Evolutionary conservation across 1,284 basidiomycete species (phyloP).

Genomic region (Ustilago shanxiensis): DNA sequence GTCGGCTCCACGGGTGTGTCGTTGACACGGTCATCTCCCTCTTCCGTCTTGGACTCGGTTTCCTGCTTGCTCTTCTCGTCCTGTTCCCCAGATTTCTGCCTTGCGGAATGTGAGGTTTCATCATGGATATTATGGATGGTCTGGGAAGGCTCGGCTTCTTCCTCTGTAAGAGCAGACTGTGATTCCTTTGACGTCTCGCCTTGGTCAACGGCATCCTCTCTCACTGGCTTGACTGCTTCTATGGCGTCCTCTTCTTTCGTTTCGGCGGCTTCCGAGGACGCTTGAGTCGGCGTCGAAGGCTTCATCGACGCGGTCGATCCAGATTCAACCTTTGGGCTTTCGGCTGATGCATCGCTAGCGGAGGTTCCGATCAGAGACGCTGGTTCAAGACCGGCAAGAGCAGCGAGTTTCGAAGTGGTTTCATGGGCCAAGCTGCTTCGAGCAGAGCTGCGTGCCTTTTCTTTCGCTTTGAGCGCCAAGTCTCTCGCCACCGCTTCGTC

Average conservation of each 20-base stretch:
- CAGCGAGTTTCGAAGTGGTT: not conserved
- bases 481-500: slow-evolving; percentile 54
- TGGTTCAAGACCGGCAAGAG: slow-evolving; percentile 13
- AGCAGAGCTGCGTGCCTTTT: slow-evolving; percentile 43
- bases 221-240: slow-evolving; percentile 1
- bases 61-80: not conserved
- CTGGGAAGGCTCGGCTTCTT: slow-evolving; percentile 4
- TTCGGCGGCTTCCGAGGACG: slow-evolving; percentile 2
- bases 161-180: not conserved
- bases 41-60: not conserved
- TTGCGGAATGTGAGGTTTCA: not conserved
- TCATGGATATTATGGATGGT: not conserved
- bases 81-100: not conserved
- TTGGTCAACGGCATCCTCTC: not conserved
- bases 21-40: not conserved
- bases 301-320: slow-evolving; percentile 6
- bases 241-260: slow-evolving; percentile 2
- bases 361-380: slow-evolving; percentile 16
- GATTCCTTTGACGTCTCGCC: not conserved
- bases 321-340: slow-evolving; percentile 1
- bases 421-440: slow-evolving; percentile 24
- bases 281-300: slow-evolving; percentile 1
- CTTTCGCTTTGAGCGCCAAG: slow-evolving; percentile 45
- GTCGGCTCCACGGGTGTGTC: not conserved
- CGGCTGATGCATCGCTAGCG: slow-evolving; percentile 7